phyloP scores from a whole-genome alignment of 2,329 filamentous ascomycete species.

The Chaetomiaceae sp. region DNA sequence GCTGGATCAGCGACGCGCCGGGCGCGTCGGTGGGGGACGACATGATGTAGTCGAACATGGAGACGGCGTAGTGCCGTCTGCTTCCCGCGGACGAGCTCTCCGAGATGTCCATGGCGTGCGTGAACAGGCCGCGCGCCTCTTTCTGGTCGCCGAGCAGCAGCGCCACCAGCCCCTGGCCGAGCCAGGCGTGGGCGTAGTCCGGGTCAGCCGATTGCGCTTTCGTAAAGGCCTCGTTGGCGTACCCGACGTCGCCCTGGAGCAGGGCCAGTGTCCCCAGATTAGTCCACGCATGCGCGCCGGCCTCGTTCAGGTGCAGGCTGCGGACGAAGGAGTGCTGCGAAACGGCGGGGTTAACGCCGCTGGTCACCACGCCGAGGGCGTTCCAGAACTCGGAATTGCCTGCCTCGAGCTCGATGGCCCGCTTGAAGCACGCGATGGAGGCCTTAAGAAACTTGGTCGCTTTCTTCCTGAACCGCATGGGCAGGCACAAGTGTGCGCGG shows the following conservation, averaged over 20 bases:
- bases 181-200: slow-evolving; percentile 87
- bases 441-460: slow-evolving; percentile 67
- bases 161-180: slow-evolving; percentile 85
- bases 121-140: slow-evolving; percentile 80
- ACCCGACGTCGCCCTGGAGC: slow-evolving; percentile 70
- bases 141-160: slow-evolving; percentile 64
- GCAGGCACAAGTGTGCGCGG: slow-evolving; percentile 65
- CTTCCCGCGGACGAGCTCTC: slow-evolving; percentile 67
- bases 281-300: slow-evolving; percentile 79
- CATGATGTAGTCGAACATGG: slow-evolving; percentile 75
- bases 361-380: slow-evolving; percentile 84
- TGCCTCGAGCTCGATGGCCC: slow-evolving; percentile 89
- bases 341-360: slow-evolving; percentile 75
- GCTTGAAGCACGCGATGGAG: slow-evolving; percentile 85
- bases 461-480: slow-evolving; percentile 46
- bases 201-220: slow-evolving; percentile 90
- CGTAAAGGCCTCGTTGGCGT: slow-evolving; percentile 88
- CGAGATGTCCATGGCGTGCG: slow-evolving; percentile 89
- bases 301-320: slow-evolving; percentile 86
- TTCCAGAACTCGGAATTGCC: slow-evolving; percentile 98
- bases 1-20: slow-evolving; percentile 67
- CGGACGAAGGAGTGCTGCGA: slow-evolving; percentile 90
- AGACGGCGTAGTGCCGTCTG: slow-evolving; percentile 71
- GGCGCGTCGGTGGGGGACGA: slow-evolving; percentile 45
- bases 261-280: slow-evolving; percentile 85